These are phyloP conservation scores for Ambrosia hybrid DNA, from an alignment of 140 eudicot species.

Conservation along the genomic window DNA sequence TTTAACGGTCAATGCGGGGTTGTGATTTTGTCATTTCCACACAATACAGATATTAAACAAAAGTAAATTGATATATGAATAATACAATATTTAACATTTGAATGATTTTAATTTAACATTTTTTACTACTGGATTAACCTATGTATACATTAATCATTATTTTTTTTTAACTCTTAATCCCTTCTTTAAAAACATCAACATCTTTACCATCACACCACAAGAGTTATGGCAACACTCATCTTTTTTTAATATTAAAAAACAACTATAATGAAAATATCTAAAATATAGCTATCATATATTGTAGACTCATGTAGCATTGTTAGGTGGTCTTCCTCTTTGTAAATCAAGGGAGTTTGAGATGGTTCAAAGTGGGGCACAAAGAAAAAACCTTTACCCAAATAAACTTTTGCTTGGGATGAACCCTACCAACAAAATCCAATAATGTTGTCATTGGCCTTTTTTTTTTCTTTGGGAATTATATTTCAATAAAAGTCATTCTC, in stretches of 20 bases:
- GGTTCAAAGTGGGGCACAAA: constrained; percentile 25
- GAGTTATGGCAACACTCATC: too few species aligned
- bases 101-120: too few species aligned
- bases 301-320: constrained; percentile 14
- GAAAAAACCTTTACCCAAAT: constrained; percentile 17
- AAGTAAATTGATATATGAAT: too few species aligned
- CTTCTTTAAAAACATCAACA: too few species aligned
- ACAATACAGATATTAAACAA: too few species aligned
- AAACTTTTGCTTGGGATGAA: constrained; percentile 27
- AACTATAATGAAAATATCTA: neutral
- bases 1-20: neutral
- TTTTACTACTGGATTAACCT: too few species aligned
- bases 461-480: constrained; percentile 11
- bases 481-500: constrained; percentile 35
- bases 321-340: constrained; percentile 18
- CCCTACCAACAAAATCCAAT: constrained; percentile 22
- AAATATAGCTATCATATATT: neutral
- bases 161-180: too few species aligned
- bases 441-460: constrained; percentile 26
- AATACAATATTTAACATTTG: too few species aligned
- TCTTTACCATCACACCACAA: too few species aligned
- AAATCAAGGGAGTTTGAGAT: constrained; percentile 20
- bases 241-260: neutral
- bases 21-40: neutral
- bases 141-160: too few species aligned